A percentile compares a stretch with the other conserved stretches of the same genome.
Evolutionary conservation across 2,329 filamentous ascomycete genomes (phyloP).

Genomic region (Alternaria solani): DNA sequence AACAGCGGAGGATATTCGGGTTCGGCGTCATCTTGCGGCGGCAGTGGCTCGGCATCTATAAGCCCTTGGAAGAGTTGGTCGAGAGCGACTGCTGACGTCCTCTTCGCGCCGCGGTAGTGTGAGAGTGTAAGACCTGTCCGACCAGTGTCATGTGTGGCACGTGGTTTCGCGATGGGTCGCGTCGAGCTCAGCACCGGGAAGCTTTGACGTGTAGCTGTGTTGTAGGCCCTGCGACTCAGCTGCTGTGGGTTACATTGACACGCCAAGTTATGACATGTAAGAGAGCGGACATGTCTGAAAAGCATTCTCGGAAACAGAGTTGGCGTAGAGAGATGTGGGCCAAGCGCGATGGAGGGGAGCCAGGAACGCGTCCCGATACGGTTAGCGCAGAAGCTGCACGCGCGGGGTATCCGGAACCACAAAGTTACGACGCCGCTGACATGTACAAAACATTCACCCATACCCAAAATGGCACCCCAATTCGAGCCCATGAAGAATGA

Average conservation of each 20-base stretch:
- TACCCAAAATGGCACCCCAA: constrained; percentile 67
- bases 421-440: constrained; percentile 24
- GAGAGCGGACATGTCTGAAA: constrained; percentile 12
- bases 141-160: constrained; percentile 23
- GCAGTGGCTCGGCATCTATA: constrained; percentile 55
- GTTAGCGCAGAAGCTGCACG: constrained; percentile 23
- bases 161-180: constrained; percentile 41
- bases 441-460: constrained; percentile 9
- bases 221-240: not conserved
- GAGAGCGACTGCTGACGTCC: constrained; percentile 44
- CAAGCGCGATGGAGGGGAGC: constrained; percentile 8
- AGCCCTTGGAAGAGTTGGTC: constrained; percentile 65
- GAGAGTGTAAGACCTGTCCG: constrained; percentile 24
- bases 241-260: not conserved
- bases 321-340: constrained; percentile 4
- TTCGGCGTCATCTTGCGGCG: constrained; percentile 55
- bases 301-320: constrained; percentile 27
- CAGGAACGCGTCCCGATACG: constrained; percentile 32
- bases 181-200: constrained; percentile 26
- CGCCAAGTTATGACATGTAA: constrained; percentile 10
- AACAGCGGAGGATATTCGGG: constrained; percentile 85
- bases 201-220: not conserved
- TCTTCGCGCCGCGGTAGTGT: constrained; percentile 53
- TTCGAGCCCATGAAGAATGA: constrained; percentile 94
- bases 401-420: constrained; percentile 35